Evolutionary conservation across 2,329 filamentous ascomycete species (phyloP).

Genomic region (Botrytis byssoidea): DNA sequence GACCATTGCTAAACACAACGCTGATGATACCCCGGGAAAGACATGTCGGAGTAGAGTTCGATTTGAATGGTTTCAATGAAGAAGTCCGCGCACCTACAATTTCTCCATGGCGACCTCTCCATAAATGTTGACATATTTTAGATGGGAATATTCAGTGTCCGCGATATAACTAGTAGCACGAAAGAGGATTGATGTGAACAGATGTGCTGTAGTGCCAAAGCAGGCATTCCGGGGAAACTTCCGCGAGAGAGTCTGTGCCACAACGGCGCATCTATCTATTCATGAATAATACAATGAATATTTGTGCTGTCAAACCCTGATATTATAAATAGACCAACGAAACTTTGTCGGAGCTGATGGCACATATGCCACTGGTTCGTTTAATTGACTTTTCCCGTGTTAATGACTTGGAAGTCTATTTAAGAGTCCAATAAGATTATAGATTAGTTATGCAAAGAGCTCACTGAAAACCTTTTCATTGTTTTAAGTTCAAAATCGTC

Average conservation of each 20-base stretch:
- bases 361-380: neutral
- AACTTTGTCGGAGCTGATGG: neutral
- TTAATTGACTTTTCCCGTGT: neutral
- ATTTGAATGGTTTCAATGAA: neutral
- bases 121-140: neutral
- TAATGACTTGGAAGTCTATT: neutral
- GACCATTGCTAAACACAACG: neutral
- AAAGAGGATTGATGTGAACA: neutral
- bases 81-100: neutral
- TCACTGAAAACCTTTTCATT: neutral
- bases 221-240: neutral
- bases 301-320: neutral
- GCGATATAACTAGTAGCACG: neutral
- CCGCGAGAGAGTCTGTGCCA: neutral
- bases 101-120: neutral
- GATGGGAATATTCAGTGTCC: neutral
- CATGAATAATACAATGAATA: neutral
- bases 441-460: neutral
- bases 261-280: neutral
- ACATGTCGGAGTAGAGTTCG: neutral
- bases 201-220: neutral
- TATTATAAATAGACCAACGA: neutral
- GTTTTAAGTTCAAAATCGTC: too few species aligned
- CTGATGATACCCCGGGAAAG: neutral
- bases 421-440: neutral